Base-by-base conservation (phyloP, 495 filamentous ascomycete genomes). In the Lophiotrema nucula region DNA sequence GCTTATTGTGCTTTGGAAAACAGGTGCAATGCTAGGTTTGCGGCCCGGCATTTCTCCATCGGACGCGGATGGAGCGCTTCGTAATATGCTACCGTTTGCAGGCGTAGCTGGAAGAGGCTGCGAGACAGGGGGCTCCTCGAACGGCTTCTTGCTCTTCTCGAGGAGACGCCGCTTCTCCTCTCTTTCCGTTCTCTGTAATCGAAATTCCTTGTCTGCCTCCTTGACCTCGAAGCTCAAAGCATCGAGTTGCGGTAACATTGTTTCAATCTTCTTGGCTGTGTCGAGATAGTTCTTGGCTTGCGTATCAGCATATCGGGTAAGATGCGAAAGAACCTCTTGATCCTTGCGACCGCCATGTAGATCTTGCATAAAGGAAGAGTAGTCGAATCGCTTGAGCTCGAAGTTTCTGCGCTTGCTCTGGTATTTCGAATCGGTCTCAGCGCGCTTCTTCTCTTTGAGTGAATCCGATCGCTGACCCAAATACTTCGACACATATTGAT, bases 351-450 rank as follows among this genome's bases (percentile, higher is more conserved):
- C 93, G 22, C 93, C 93, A 65, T 97, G 93, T 11, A 99, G 78
- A 75, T 99, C 93, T 58, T 97, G 92, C 90, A 99, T 96, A 69
- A 97, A 99, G 11, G 90, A 95, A 16, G 91, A 97, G 71, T 99
- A 99, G 73, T 99, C 93, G 57, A 99, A 99, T 10, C 95, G 86
- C 73, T 90, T 97, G 35, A 99, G 76, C 73, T 99, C 93, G 63
- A 97, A 99, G 57, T 89, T 95, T 33, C 87, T 86, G 47, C 92
- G 84, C 69, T 96, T 97, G 1, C 80, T 83, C 70, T 99, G 92
- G 70, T 99, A 99, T 64, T 99, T 99, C 19, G 86, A 85, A 67
- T 99, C 93, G 67, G 90, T 96, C 62, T 99, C 90, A 15, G 79
- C 84, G 49, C 90, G 86, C 74, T 95, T 97, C 79, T 98, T 97